Percentiles rank a stretch among this genome's conserved stretches.
phyloP scores from a whole-genome alignment of 495 filamentous ascomycete genomes.

The Neurospora sp. region DNA sequence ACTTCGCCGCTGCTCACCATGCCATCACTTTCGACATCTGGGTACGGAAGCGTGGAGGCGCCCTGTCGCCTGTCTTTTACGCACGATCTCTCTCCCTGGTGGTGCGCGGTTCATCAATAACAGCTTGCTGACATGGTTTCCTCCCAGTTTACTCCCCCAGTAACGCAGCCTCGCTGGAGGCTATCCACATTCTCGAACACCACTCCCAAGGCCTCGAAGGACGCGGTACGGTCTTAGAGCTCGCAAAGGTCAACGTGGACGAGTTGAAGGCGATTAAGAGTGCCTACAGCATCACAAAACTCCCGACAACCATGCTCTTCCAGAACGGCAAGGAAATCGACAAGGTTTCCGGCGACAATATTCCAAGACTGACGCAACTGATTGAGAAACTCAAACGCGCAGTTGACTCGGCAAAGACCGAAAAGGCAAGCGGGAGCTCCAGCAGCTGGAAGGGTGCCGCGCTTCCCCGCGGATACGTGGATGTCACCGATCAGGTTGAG shows the following conservation, averaged over 20 bases:
- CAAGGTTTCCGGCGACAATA: slow-evolving; percentile 64
- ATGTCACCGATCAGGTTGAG: slow-evolving; percentile 77
- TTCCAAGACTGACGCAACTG: slow-evolving; percentile 48
- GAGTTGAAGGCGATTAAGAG: slow-evolving; percentile 61
- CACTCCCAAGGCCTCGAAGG: slow-evolving; percentile 57
- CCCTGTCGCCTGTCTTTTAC: neutral
- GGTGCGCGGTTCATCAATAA: neutral
- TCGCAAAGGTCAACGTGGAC: slow-evolving; percentile 81
- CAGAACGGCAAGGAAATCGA: slow-evolving; percentile 54
- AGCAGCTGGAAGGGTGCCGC: slow-evolving; percentile 59
- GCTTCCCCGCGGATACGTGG: slow-evolving; percentile 70
- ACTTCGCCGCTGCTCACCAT: neutral
- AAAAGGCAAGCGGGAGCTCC: slow-evolving; percentile 30
- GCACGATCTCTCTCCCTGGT: neutral
- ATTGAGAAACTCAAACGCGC: slow-evolving; percentile 66
- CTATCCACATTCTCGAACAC: slow-evolving; percentile 77
- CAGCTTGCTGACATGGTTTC: slow-evolving; percentile 11
- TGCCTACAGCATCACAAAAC: slow-evolving; percentile 58
- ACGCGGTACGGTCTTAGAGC: slow-evolving; percentile 62
- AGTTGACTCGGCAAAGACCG: slow-evolving; percentile 41
- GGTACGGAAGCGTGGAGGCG: neutral
- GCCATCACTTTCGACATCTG: neutral
- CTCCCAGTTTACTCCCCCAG: slow-evolving; percentile 74
- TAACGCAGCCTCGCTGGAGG: slow-evolving; percentile 76
- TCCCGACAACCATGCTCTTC: slow-evolving; percentile 90